Conservation (phyloP, 768 basidiomycete species). For the Mycena olivaceomarginata region DNA sequence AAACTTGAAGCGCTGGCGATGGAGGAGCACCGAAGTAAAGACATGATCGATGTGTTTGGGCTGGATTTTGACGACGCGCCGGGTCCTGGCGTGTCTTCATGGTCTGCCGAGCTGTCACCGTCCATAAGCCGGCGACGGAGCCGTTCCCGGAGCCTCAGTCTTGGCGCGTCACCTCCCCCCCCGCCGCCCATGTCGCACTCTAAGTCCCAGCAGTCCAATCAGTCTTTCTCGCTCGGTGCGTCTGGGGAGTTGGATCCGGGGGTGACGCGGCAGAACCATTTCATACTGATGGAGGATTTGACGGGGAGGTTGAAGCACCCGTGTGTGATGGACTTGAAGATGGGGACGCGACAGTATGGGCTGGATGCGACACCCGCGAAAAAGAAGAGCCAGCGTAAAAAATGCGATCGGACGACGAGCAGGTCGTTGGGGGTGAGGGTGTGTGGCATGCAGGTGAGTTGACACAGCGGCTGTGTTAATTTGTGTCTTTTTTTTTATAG, state of each 20-base stretch:
- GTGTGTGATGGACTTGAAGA: constrained; percentile 98
- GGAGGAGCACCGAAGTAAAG: constrained; percentile 57
- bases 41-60: constrained; percentile 62
- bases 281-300: constrained; percentile 99
- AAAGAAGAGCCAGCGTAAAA: constrained; percentile 99
- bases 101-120: constrained; percentile 50
- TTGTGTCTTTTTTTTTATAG: constrained; percentile 33
- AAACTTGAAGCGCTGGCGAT: constrained; percentile 58
- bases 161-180: constrained; percentile 47
- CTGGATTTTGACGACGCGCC: constrained; percentile 60
- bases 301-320: constrained; percentile 94
- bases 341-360: constrained; percentile 99
- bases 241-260: constrained; percentile 62
- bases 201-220: constrained; percentile 20
- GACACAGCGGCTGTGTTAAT: background rate
- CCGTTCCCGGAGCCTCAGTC: constrained; percentile 63
- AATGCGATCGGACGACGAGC: constrained; percentile 97
- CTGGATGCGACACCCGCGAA: constrained; percentile 94
- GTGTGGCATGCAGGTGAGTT: constrained; percentile 98
- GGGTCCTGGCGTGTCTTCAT: background rate
- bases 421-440: constrained; percentile 92
- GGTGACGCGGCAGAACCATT: constrained; percentile 94
- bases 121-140: constrained; percentile 65
- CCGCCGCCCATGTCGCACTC: constrained; percentile 47
- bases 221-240: constrained; percentile 49